Evolutionary conservation across 129 eudicot genomes (phyloP).

Genomic region (Ambrosia artemisiifolia): DNA sequence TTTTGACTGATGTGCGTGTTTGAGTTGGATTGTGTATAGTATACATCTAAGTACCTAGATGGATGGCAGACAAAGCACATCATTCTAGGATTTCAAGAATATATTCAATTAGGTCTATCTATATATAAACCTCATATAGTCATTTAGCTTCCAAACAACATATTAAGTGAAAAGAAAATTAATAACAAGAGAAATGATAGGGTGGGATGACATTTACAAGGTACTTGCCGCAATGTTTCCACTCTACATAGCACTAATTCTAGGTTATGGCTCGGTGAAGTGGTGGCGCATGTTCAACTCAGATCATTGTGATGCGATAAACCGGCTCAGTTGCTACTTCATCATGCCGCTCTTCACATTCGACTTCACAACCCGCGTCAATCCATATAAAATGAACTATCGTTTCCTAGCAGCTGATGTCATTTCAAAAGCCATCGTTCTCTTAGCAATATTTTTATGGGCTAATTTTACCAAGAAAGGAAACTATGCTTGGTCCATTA

Average conservation of each 20-base stretch:
- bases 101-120: neutral
- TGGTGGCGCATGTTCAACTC: conserved; percentile 69
- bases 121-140: conserved; percentile 3
- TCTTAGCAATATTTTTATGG: conserved; percentile 36
- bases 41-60: too few relatives aligned
- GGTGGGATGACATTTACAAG: conserved; percentile 51
- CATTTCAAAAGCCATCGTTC: conserved; percentile 40
- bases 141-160: neutral
- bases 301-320: conserved; percentile 55
- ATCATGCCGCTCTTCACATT: conserved; percentile 56
- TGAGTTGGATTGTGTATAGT: too few relatives aligned
- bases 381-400: conserved; percentile 49
- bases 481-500: conserved; percentile 47
- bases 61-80: too few relatives aligned
- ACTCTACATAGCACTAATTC: conserved; percentile 44
- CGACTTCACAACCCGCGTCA: conserved; percentile 40
- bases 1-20: too few relatives aligned
- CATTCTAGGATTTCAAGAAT: too few relatives aligned
- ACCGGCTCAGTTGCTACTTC: conserved; percentile 51
- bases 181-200: conserved; percentile 37
- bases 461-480: conserved; percentile 36
- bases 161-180: neutral
- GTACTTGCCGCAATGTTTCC: conserved; percentile 58
- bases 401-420: conserved; percentile 42
- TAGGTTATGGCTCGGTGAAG: conserved; percentile 57